Base-by-base conservation (phyloP, 495 filamentous ascomycete genomes). In the Oidiodendron maius region DNA sequence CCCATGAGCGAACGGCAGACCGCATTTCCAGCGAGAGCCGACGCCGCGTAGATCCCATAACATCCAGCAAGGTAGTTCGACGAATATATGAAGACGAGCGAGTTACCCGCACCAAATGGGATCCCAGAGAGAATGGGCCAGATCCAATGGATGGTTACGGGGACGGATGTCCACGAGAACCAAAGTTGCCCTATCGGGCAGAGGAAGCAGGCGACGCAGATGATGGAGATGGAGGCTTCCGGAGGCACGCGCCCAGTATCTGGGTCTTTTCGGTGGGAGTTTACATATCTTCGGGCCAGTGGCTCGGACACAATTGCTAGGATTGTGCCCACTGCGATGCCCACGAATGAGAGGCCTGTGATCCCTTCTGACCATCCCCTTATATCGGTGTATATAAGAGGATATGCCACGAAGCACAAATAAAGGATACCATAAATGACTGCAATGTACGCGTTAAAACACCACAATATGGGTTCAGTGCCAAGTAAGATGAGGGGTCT, bases 391-490 rank as follows among this genome's bases (percentile, higher is more conserved):
- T 87, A 95, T 44, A 95, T 82, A 46, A 94, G 84, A 4, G 90
- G 90, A 57, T 78, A 80, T 18, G 87, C 87, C 23, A 88, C 81
- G 65, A 96, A 95, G 65, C 88, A 90, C 26, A 94, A 75, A 61
- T 94, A 94, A 0, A 95, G 71, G 43, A 90, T 87, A 13, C 76
- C 82, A 61, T 82, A 81, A 20, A 82, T 69, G 36, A 77, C 52
- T 13, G 79, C 78, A 46, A 86, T 77, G 52, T 86, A 86, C 36
- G 83, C 56, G 59, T 91, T 83, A 77, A 87, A 91, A 60, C 91
- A 91, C 59, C 74, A 88, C 64, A 87, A 80, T 48, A 96, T 93
- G 0, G 90, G 90, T 48, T 96, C 90, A 0, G 81, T 89, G 40
- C 85, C 77, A 20, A 80, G 74, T 68, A 95, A 83, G 2, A 85